These are phyloP conservation scores for Trichoderma aggressivum DNA, from an alignment of 2,329 filamentous ascomycete genomes.

Conservation along the genomic window DNA sequence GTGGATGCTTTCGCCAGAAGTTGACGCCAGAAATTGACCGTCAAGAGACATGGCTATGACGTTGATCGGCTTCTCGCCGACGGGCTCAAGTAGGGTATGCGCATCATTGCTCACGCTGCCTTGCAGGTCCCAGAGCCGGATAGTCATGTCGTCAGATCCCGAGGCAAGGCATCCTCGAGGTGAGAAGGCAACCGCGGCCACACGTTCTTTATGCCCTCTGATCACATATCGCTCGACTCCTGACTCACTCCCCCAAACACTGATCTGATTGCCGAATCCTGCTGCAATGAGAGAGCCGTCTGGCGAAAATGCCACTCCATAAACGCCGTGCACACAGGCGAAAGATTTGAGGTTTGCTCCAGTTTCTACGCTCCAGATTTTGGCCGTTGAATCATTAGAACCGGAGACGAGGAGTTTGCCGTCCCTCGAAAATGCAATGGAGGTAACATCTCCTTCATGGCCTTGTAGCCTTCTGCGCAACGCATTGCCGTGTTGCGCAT, in stretches of 20 bases:
- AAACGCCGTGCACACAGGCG: rapidly evolving
- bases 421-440: not conserved
- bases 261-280: not conserved
- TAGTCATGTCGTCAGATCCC: not conserved
- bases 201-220: not conserved
- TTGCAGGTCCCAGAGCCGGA: rapidly evolving
- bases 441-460: not conserved
- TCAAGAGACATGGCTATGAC: not conserved
- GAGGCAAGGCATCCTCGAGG: not conserved
- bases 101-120: not conserved
- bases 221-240: not conserved
- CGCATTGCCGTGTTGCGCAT: not conserved
- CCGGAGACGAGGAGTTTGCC: not conserved
- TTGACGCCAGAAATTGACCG: not conserved
- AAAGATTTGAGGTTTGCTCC: not conserved
- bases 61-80: rapidly evolving
- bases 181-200: not conserved
- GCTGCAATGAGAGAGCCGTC: not conserved
- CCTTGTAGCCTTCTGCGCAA: rapidly evolving
- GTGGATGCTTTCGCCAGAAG: rapidly evolving
- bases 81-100: rapidly evolving
- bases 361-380: not conserved
- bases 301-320: not conserved
- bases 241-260: not conserved
- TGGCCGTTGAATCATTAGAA: not conserved